Evolutionary conservation across 305 asterid species (phyloP).

Genomic region (Rubia peregrina): DNA sequence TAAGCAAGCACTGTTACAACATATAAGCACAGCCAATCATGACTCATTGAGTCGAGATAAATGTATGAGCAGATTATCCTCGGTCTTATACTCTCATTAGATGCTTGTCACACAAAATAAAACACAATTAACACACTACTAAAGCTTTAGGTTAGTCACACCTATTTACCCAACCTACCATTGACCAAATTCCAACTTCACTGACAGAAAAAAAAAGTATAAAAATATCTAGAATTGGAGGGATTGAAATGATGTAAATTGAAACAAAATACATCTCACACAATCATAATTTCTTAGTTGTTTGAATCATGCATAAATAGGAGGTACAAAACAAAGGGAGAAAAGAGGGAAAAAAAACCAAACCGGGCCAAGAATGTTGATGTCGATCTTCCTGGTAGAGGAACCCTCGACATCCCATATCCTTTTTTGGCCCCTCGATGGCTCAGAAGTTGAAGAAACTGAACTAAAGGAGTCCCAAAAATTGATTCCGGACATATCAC

Average conservation of each 20-base stretch:
- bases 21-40: no score
- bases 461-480: not conserved
- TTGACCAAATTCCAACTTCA: not conserved
- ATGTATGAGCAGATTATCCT: not conserved
- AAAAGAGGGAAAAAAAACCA: not conserved
- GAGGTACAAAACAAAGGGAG: not conserved
- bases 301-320: not conserved
- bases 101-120: not conserved
- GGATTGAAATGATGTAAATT: no score
- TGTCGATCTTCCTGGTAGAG: not conserved
- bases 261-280: not conserved
- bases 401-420: no score
- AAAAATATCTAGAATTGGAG: not conserved
- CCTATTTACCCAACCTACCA: not conserved
- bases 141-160: no score
- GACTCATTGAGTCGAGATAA: not conserved
- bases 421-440: no score
- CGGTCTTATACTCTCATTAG: not conserved
- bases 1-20: no score
- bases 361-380: not conserved
- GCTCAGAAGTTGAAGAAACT: not conserved
- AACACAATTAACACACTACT: no score
- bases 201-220: not conserved
- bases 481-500: no score
- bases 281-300: no score